Evolutionary conservation across 805 yeast genomes (phyloP), one percentile per base, ranked within the genome.

Genomic region (Cyberlindnera xishuangbannaensis): DNA sequence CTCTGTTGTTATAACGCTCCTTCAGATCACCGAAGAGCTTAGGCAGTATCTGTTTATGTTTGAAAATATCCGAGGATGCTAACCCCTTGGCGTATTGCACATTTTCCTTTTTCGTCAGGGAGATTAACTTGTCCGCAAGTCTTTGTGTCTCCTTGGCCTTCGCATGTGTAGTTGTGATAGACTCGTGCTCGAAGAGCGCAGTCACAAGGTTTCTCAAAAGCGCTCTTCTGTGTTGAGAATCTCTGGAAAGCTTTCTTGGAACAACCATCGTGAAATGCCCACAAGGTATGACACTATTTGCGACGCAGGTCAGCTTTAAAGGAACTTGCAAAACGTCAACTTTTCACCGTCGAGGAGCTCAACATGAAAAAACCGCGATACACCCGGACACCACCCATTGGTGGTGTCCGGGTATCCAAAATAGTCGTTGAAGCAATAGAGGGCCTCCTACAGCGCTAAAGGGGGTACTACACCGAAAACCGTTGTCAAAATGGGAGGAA

Each of bases 101-200:
- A 21, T 53, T 45, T n/a, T 48, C 32, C 25, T 59, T 58, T 54
- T 76, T 76, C 6, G 83, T 76, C 43, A 73, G 65, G 4, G 78
- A 70, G 44, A 83, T 77, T 27, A 81, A 53, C 40, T 70, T 71
- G 43, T 83, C 90, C 2, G 80, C 76, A 25, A 70, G 55, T 21
- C 73, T 64, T 38, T 76, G 81, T 0, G 86, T 73, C 40, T 76
- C 76, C 54, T 76, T 78, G 30, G 90, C 88, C 56, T 80, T 81
- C 18, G 84, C 82, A 41, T 71, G 73, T 1, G 94, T 83, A 1
- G 92, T 81, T 6, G 74, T 68, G 34, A 83, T 73, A 14, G 80
- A 67, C 47, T 82, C 92, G 47, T 82, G 75, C 55, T 79, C 78
- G 22, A 83, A 64, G 23, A 83, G 57, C 10, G 83, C 77, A 3